Percentiles rank a stretch among this genome's conserved stretches.
phyloP scores from a whole-genome alignment of 1,139 yeast genomes.

The Suhomyces coccinellae region DNA sequence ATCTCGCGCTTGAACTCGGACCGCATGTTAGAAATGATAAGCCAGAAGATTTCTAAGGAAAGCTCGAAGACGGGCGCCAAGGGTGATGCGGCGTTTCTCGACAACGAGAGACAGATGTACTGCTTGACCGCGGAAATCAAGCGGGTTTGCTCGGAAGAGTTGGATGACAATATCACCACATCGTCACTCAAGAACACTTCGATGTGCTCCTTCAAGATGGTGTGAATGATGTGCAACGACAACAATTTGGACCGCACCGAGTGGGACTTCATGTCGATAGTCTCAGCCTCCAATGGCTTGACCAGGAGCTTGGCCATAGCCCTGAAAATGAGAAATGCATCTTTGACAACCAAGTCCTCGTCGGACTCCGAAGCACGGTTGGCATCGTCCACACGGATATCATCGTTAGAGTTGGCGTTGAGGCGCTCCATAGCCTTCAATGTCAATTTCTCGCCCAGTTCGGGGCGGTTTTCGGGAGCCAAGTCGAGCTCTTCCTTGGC shows the following conservation, averaged over 20 bases:
- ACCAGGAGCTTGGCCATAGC: slow-evolving; percentile 93
- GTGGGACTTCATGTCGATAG: slow-evolving; percentile 84
- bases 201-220: slow-evolving; percentile 81
- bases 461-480: slow-evolving; percentile 6
- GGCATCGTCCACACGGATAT: slow-evolving; percentile 52
- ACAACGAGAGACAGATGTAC: slow-evolving; percentile 76
- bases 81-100: slow-evolving; percentile 91
- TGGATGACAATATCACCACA: slow-evolving; percentile 58
- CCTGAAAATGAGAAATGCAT: slow-evolving; percentile 88
- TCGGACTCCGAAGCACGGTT: slow-evolving; percentile 47
- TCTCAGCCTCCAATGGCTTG: slow-evolving; percentile 70
- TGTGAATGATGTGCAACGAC: slow-evolving; percentile 84
- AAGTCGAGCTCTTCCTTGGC: slow-evolving; percentile 20
- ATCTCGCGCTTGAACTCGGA: slow-evolving; percentile 88
- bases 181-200: slow-evolving; percentile 72
- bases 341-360: slow-evolving; percentile 74
- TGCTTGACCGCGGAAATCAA: slow-evolving; percentile 82
- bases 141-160: slow-evolving; percentile 59
- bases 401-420: slow-evolving; percentile 52
- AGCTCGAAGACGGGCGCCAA: slow-evolving; percentile 91
- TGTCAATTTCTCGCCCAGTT: slow-evolving; percentile 44
- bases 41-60: slow-evolving; percentile 91
- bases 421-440: slow-evolving; percentile 57
- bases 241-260: slow-evolving; percentile 88
- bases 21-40: slow-evolving; percentile 77